Percentiles rank a stretch among this genome's conserved stretches.
Evolutionary conservation across 169 alveolate species (phyloP).

Genomic region (Cryptosporidium viatorum): DNA sequence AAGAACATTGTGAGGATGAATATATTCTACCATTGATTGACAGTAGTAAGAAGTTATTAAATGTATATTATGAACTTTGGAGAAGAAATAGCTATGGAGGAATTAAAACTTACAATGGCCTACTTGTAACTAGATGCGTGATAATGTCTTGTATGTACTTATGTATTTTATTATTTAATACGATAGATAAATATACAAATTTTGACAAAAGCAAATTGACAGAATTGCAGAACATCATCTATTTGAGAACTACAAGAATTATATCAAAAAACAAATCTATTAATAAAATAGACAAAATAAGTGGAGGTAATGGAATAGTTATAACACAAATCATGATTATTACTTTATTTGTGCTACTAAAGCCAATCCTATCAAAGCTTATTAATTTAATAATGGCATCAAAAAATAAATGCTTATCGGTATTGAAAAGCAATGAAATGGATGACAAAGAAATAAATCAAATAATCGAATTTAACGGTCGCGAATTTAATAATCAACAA

Average conservation of each 20-base stretch:
- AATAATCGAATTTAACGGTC: background rate
- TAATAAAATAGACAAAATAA: background rate
- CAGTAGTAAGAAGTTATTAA: background rate
- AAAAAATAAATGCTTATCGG: background rate
- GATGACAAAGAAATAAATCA: background rate
- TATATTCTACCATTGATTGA: conserved; percentile 43
- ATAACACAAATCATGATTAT: conserved; percentile 2
- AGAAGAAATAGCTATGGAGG: background rate
- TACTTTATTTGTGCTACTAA: conserved; percentile 13
- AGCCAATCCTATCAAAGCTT: background rate
- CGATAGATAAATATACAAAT: conserved; percentile 40
- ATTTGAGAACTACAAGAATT: background rate
- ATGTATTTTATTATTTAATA: background rate
- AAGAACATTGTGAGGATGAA: conserved; percentile 30
- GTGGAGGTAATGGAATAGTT: background rate
- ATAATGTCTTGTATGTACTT: conserved; percentile 14
- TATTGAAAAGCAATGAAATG: background rate
- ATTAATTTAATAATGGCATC: background rate
- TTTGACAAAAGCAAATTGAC: background rate
- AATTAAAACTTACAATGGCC: conserved; percentile 13
- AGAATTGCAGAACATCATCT: background rate
- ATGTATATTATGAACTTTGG: conserved; percentile 30
- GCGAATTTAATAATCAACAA: background rate
- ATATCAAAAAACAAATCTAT: background rate
- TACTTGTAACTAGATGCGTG: conserved; percentile 46